Base-by-base conservation (phyloP, 2,329 filamentous ascomycete genomes). In the Diaporthe vaccinii region DNA sequence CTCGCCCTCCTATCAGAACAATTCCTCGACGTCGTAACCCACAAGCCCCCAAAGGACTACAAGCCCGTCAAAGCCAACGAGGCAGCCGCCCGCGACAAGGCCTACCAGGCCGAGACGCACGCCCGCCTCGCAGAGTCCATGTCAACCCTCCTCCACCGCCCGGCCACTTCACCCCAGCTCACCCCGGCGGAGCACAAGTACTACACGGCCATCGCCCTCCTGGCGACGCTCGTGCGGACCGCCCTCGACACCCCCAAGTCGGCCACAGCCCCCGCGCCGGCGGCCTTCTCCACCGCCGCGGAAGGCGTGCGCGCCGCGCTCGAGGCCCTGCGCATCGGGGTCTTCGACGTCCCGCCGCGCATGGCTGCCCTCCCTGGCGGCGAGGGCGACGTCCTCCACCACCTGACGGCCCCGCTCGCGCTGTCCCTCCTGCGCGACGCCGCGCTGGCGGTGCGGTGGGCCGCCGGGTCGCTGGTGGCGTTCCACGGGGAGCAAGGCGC, bases 11-110 rank as follows among this genome's bases (percentile, higher is more conserved):
- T 89, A 0, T 79, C 87, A 0, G 90, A 91, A 77, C 84, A 85
- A 5, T 91, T 89, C 78, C 83, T 90, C 20, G 87, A 90, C 65
- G 77, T 89, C 2, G 80, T 91, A 7, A 79, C 80, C 34, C 88
- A 87, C 79, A 88, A 86, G 70, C 84, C 88, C 1, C 85, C 88
- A 0, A 84, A 88, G 2, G 84, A 87, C 9, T 89, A 89, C 82
- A 91, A 90, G 78, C 84, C 86, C 1, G 76, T 80, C 28, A 87
- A 85, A 39, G 78, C 84, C 0, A 77, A 80, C 3, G 83, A 85
- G 0, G 82, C 83, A 0, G 81, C 84, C 0, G 80, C 82, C 12
- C 78, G 83, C 1, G 89, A 91, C 55, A 84, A 86, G 55, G 82
- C 83, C 3, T 89, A 86, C 71, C 82, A 87, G 0, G 74, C 84